Evolutionary conservation across 2,329 filamentous ascomycete species (phyloP).

Genomic region (Lojkania enalia): DNA sequence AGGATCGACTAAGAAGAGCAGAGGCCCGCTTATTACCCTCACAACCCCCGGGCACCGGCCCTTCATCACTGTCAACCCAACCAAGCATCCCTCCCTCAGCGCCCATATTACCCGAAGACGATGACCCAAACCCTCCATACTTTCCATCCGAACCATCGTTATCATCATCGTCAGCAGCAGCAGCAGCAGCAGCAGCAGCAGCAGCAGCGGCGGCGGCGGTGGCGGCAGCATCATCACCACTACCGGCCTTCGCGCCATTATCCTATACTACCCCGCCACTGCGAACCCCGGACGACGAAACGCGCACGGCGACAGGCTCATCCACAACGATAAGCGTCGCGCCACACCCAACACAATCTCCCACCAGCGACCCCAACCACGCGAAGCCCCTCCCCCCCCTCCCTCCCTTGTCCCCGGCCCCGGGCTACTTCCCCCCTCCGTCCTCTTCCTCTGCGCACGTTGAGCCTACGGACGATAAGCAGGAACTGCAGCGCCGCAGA

Average conservation of each 20-base stretch:
- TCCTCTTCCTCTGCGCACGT: slow-evolving; percentile 21
- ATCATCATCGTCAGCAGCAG: slow-evolving; percentile 24
- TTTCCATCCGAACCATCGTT: slow-evolving; percentile 24
- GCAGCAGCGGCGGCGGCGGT: background rate
- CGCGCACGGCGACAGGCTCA: slow-evolving; percentile 22
- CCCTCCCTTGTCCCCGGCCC: slow-evolving; percentile 17
- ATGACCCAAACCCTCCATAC: slow-evolving; percentile 29
- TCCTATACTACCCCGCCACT: slow-evolving; percentile 2
- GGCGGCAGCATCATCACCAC: too few species aligned
- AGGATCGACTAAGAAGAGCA: slow-evolving; percentile 75
- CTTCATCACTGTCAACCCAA: slow-evolving; percentile 47
- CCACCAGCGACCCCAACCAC: slow-evolving; percentile 11
- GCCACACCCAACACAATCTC: slow-evolving; percentile 4
- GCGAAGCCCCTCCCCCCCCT: slow-evolving; percentile 6
- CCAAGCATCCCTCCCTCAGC: slow-evolving; percentile 44
- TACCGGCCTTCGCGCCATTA: slow-evolving; percentile 12
- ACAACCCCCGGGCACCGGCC: slow-evolving; percentile 62
- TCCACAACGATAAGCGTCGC: slow-evolving; percentile 29
- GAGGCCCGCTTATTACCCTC: slow-evolving; percentile 82
- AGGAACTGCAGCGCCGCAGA: slow-evolving; percentile 65
- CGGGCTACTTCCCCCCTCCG: slow-evolving; percentile 11
- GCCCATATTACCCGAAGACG: slow-evolving; percentile 41
- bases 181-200: slow-evolving; percentile 24
- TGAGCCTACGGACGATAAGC: slow-evolving; percentile 69
- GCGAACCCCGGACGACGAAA: slow-evolving; percentile 16